phyloP scores from a whole-genome alignment of 2,329 filamentous ascomycete genomes.

The Talaromyces atroroseus region DNA sequence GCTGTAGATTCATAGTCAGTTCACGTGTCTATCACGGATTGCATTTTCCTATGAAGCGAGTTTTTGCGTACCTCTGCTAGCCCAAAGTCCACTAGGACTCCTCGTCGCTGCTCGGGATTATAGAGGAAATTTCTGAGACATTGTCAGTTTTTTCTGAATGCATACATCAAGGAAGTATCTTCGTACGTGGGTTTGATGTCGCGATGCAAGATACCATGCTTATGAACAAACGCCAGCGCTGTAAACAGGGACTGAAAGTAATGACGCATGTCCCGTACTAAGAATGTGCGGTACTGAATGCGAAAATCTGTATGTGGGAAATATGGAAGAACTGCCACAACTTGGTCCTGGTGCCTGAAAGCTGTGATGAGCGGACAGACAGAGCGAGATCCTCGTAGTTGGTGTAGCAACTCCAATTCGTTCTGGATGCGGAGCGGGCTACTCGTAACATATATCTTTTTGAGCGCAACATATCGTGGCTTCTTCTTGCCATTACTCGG shows the following conservation, averaged over 20 bases:
- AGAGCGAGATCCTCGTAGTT: constrained; percentile 73
- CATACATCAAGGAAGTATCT: background rate
- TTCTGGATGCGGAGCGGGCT: constrained; percentile 91
- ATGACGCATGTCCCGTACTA: constrained; percentile 74
- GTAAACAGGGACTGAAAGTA: constrained; percentile 87
- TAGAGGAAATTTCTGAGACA: constrained; percentile 75
- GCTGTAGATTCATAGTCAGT: constrained; percentile 22
- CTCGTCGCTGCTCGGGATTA: constrained; percentile 66
- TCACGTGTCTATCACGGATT: background rate
- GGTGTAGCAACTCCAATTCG: constrained; percentile 87
- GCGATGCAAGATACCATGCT: constrained; percentile 78
- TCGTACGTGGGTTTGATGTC: constrained; percentile 86
- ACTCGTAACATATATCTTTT: constrained; percentile 99
- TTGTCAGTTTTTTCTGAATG: background rate
- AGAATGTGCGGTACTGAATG: constrained; percentile 83
- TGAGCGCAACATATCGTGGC: constrained; percentile 84
- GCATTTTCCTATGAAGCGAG: no score
- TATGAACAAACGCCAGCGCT: constrained; percentile 77
- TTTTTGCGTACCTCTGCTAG: constrained; percentile 63
- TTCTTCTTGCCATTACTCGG: constrained; percentile 33
- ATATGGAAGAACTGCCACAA: constrained; percentile 89
- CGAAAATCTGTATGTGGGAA: constrained; percentile 95
- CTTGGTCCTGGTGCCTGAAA: constrained; percentile 91
- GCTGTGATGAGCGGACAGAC: constrained; percentile 96
- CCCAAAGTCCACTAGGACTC: constrained; percentile 98